phyloP scores from a whole-genome alignment of 306 rosid species.

The Fragaria vesca region DNA sequence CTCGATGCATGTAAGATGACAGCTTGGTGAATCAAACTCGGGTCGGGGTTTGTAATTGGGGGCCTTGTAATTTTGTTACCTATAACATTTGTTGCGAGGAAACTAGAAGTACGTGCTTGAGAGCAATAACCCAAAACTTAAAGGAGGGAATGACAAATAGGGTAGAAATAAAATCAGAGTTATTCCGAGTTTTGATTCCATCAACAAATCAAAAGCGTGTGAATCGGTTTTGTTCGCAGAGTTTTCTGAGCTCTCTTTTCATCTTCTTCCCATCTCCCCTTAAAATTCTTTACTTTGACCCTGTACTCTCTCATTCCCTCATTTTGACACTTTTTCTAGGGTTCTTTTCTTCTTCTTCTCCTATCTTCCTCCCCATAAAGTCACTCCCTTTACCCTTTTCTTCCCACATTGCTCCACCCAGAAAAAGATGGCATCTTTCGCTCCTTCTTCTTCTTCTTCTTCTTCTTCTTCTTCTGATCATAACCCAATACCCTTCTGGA shows the following conservation, averaged over 20 bases:
- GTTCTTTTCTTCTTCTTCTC: constrained; percentile 34
- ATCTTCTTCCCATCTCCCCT: constrained; percentile 4
- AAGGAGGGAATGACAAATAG: background rate
- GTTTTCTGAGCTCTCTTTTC: constrained; percentile 28
- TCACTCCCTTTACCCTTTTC: background rate
- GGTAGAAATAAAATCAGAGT: background rate
- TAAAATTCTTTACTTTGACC: constrained; percentile 44
- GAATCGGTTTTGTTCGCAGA: constrained; percentile 58
- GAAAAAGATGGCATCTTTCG: constrained; percentile 48
- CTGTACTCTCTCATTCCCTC: constrained; percentile 15
- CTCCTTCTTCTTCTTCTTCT: constrained; percentile 25
- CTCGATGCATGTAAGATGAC: no score
- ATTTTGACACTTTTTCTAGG: constrained; percentile 33
- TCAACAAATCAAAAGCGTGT: constrained; percentile 53
- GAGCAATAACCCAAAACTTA: background rate
- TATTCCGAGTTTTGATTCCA: constrained; percentile 39
- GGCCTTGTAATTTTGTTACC: no score
- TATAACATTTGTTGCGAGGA: background rate
- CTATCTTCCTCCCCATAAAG: constrained; percentile 17
- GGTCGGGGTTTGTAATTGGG: no score
- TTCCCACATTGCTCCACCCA: constrained; percentile 5
- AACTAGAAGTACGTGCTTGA: background rate
- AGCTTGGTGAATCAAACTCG: no score
- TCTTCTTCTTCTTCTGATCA: constrained; percentile 30
- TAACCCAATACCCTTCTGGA: constrained; percentile 8